Conservation (phyloP, 441 rosid species). For the Iberis amara region DNA sequence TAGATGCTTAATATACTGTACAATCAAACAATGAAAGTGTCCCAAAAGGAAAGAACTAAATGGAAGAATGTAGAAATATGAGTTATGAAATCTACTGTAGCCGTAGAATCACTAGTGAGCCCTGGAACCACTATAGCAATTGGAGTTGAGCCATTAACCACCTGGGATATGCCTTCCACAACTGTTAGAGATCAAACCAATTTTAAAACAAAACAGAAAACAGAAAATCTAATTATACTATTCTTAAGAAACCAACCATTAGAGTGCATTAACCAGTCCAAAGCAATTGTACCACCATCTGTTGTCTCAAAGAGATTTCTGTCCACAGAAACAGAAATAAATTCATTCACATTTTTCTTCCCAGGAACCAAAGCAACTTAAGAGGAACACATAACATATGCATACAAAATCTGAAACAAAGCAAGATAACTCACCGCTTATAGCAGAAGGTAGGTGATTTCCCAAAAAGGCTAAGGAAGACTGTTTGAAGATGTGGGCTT, state of each 20-base stretch:
- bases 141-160: conserved; percentile 35
- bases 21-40: too few relatives aligned
- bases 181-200: conserved; percentile 27
- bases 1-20: conserved; percentile 69
- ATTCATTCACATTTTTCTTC: too few relatives aligned
- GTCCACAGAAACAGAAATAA: neutral
- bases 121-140: conserved; percentile 77
- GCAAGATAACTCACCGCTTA: conserved; percentile 40
- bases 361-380: too few relatives aligned
- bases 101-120: conserved; percentile 75
- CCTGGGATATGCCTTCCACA: conserved; percentile 26
- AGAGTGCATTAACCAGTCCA: conserved; percentile 72
- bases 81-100: conserved; percentile 45
- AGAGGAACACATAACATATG: too few relatives aligned
- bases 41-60: too few relatives aligned
- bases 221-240: too few relatives aligned
- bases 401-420: too few relatives aligned
- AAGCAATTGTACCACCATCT: conserved; percentile 87
- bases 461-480: conserved; percentile 56
- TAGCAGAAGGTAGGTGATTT: conserved; percentile 60
- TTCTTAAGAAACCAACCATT: conserved; percentile 38
- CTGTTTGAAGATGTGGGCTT: conserved; percentile 79
- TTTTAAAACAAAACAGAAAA: neutral
- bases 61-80: too few relatives aligned
- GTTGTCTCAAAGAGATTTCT: conserved; percentile 60